phyloP scores from a whole-genome alignment of 2,329 filamentous ascomycete genomes.

The Eutypella sp. region DNA sequence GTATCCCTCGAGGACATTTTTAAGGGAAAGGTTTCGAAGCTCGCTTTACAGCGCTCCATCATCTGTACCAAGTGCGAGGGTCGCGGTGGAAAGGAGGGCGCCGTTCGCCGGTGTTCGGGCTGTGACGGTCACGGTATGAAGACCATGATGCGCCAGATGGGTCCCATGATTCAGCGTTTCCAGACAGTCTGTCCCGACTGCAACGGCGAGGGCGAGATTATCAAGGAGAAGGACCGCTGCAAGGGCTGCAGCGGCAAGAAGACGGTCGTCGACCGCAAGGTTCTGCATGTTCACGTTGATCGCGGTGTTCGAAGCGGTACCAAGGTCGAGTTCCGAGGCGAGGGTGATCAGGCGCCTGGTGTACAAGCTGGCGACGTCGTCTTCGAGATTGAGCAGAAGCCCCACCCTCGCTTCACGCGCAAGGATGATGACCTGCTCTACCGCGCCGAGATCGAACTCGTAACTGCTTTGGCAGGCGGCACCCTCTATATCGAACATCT shows the following conservation, averaged over 20 bases:
- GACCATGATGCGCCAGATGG: conserved; percentile 99
- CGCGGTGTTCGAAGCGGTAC: conserved; percentile 88
- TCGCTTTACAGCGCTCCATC: conserved; percentile 94
- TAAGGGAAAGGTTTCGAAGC: conserved; percentile 94
- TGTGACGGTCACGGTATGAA: conserved; percentile 97
- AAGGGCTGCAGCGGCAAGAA: conserved; percentile 97
- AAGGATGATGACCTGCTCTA: conserved; percentile 96
- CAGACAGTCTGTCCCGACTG: conserved; percentile 99
- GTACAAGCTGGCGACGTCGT: conserved; percentile 93
- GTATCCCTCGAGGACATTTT: conserved; percentile 98
- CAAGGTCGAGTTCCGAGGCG: conserved; percentile 94
- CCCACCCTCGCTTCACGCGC: conserved; percentile 89
- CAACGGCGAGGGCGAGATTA: conserved; percentile 93
- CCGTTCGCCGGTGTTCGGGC: conserved; percentile 86
- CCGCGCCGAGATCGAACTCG: conserved; percentile 89
- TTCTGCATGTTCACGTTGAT: conserved; percentile 96
- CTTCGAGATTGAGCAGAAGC: conserved; percentile 99
- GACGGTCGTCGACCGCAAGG: conserved; percentile 94
- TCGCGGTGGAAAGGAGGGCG: conserved; percentile 92
- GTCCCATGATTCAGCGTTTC: conserved; percentile 99
- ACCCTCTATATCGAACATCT: conserved; percentile 92
- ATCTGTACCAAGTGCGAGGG: conserved; percentile 95
- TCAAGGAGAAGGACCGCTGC: conserved; percentile 96
- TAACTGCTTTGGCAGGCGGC: conserved; percentile 90
- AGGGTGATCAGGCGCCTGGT: conserved; percentile 92